Conservation (phyloP, 495 filamentous ascomycete genomes). For the Chaetomium cochliodes region DNA sequence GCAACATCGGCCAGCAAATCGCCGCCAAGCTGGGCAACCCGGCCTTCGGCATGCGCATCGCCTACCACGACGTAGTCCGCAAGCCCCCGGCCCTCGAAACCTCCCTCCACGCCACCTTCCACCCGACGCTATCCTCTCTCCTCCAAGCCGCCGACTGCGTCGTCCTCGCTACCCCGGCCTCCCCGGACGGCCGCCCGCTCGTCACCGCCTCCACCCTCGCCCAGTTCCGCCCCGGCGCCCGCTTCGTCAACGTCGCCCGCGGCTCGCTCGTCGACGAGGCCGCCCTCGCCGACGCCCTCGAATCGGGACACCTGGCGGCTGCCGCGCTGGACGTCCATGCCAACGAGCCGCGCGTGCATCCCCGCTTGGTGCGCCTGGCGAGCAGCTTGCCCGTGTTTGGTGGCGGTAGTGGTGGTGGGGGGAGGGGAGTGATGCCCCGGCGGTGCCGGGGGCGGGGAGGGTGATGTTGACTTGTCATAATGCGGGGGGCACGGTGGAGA, state of each 20-base stretch:
- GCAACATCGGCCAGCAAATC: constrained; percentile 66
- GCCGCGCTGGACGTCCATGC: constrained; percentile 70
- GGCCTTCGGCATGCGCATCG: constrained; percentile 65
- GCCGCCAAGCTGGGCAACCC: constrained; percentile 57
- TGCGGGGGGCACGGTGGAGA: constrained; percentile 69
- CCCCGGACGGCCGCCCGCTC: constrained; percentile 53
- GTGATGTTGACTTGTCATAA: constrained; percentile 69
- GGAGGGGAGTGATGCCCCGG: constrained; percentile 8
- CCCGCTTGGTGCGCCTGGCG: constrained; percentile 49
- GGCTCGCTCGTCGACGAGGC: constrained; percentile 69
- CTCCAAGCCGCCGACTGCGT: constrained; percentile 61
- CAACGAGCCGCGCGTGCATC: constrained; percentile 54
- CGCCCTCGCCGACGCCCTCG: constrained; percentile 62
- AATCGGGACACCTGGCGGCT: constrained; percentile 50
- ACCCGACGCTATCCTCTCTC: constrained; percentile 52
- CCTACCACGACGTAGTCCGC: constrained; percentile 64
- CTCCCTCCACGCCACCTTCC: constrained; percentile 51
- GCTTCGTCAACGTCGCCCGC: constrained; percentile 72
- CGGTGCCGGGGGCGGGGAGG: constrained; percentile 27
- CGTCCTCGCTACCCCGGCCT: constrained; percentile 65
- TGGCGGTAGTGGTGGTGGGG: not conserved
- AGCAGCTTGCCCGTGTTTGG: not conserved
- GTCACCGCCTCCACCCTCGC: constrained; percentile 52
- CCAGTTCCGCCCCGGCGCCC: constrained; percentile 54
- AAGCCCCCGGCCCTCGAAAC: constrained; percentile 50